Evolutionary conservation across 352 stramenopile genomes (phyloP).

Genomic region (Saprolegnia parasitica): DNA sequence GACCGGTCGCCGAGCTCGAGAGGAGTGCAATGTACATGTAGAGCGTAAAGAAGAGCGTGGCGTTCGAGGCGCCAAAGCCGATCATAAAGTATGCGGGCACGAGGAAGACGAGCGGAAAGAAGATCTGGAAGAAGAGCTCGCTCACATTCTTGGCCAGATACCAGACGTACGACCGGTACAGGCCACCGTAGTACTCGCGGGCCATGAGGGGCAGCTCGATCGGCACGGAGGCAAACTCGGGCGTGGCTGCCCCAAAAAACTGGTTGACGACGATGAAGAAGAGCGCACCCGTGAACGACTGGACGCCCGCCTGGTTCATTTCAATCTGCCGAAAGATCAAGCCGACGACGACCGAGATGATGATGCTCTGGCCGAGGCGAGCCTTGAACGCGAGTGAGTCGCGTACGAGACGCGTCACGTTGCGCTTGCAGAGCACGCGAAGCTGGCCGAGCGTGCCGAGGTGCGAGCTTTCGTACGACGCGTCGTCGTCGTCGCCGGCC

Average conservation of each 20-base stretch:
- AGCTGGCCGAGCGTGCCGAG: slow-evolving; percentile 37
- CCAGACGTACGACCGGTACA: slow-evolving; percentile 42
- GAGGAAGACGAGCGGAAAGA: slow-evolving; percentile 43
- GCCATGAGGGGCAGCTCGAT: slow-evolving; percentile 42
- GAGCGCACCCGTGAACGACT: slow-evolving; percentile 42
- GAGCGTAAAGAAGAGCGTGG: slow-evolving; percentile 36
- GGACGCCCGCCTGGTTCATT: slow-evolving; percentile 42
- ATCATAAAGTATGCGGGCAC: slow-evolving; percentile 41
- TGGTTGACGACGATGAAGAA: slow-evolving; percentile 48
- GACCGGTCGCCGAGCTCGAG: slow-evolving; percentile 34
- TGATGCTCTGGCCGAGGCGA: slow-evolving; percentile 35
- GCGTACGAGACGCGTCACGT: slow-evolving; percentile 39
- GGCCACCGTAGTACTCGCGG: slow-evolving; percentile 37
- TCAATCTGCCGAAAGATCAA: slow-evolving; percentile 50
- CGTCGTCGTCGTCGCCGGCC: slow-evolving; percentile 19
- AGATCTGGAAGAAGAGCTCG: slow-evolving; percentile 43
- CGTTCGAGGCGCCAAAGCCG: slow-evolving; percentile 37
- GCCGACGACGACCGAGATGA: slow-evolving; percentile 39
- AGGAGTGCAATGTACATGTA: slow-evolving; percentile 42
- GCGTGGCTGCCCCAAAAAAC: slow-evolving; percentile 40
- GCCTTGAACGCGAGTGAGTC: slow-evolving; percentile 35
- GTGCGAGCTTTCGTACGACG: background rate
- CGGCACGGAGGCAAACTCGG: slow-evolving; percentile 40
- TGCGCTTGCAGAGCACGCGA: slow-evolving; percentile 40
- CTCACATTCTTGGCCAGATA: slow-evolving; percentile 50